Evolutionary conservation across 768 basidiomycete species (phyloP), one percentile per base, ranked within the genome.

Genomic region (Trametes elegans): DNA sequence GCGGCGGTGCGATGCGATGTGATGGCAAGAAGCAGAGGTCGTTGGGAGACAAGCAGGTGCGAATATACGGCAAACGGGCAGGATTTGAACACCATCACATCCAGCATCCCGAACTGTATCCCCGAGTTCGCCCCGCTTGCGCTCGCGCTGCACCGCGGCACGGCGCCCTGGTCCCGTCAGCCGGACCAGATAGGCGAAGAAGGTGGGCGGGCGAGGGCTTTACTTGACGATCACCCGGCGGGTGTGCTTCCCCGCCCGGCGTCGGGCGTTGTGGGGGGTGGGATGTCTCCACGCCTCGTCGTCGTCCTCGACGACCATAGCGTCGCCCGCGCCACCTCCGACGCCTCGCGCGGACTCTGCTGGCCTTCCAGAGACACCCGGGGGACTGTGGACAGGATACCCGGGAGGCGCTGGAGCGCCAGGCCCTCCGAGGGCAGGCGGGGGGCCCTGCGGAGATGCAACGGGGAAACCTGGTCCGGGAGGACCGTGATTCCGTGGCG

Each of bases 221-320:
- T 54, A 64, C 64, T 66, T 68, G 47, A 70, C 68, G 38, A 90
- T 81, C 29, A 90, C 83, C 49, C 88, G 80, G 64, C 76, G 78
- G 21, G 88, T 90, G 66, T 90, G 88, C 68, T 91, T 91, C 45
- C 88, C 88, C 47, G 88, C 88, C 53, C 88, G 76, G 51, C 88
- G 75, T 21, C 88, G 81, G 67, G 89, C 88, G 35, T 80, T 79
- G 63, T 85, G 83, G 19, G 88, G 87, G 69, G 83, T 88, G 0
- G 88, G 85, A 39, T 80, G 73, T 27, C 82, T 74, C 88, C 88
- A 90, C 24, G 83, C 73, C 58, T 90, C 87, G 65, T 89, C 88
- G 23, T 76, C 66, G 51, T 86, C 83, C 54, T 79, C 78, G 53
- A 71, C 71, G 62, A 76, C 78, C 34, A 82, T 83, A 16, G 84